Evolutionary conservation across 1,284 basidiomycete species (phyloP), one percentile per base, ranked within the genome.

Genomic region (Trichosporon sp.): DNA sequence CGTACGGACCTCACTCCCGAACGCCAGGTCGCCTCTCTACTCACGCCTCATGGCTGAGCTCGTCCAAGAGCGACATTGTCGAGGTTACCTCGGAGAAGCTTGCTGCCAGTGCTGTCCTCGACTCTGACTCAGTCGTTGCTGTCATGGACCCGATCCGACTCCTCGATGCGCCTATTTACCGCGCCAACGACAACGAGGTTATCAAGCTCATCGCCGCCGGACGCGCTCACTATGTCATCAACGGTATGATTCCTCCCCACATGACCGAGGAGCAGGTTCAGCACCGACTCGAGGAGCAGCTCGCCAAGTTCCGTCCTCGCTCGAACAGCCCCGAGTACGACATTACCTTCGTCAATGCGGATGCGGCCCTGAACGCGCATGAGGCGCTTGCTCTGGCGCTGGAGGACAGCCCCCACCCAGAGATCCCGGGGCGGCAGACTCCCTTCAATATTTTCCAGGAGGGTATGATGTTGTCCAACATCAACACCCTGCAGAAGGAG

Each of bases 61-160:
- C 67, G 3, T 70, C 73, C 1, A 74, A 73, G 8, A 73, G 65
- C 21, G 77, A 79, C 35, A 66, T 81, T 0, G 64, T 76, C 13
- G 80, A 81, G 64, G 63, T 81, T 29, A 65, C 58, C 0, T 64
- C 51, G 2, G 69, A 66, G 0, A 32, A 51, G n/a, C 35, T 68
- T 13, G 67, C 63, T 6, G 66, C 51, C 34, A 67, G 67, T 27
- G 56, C 65, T 12, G 12, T 71, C 3, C 34, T 71, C 21, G 58
- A 65, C 8, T 31, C 64, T 13, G 82, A 83, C 65, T 69, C 78
- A 4, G 64, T 72, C 12, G 64, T 81, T 9, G n/a, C 83, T 29
- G 75, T 83, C n/a, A 70, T 81, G 31, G 80, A 81, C 69, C 82
- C 78, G 18, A 75, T 80, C 60, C 76, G 78, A 4, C 76, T 77